A percentile compares a stretch with the other conserved stretches of the same genome.
Evolutionary conservation across 2,329 filamentous ascomycete species (phyloP).

Genomic region (Coniella lustricola): DNA sequence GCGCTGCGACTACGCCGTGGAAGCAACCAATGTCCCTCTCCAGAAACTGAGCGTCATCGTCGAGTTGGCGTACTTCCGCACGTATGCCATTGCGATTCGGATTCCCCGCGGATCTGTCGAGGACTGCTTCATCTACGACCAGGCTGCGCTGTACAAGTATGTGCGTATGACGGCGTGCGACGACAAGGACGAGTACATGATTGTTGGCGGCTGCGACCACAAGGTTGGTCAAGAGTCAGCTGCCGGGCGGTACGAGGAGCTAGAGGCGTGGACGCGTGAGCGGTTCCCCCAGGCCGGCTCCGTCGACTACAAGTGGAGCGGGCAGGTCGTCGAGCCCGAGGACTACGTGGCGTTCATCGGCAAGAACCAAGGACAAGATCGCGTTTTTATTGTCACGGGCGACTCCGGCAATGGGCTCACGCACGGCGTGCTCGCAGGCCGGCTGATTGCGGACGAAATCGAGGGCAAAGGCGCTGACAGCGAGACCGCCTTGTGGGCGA

Average conservation of each 20-base stretch:
- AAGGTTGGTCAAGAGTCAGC: constrained; percentile 48
- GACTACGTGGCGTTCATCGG: constrained; percentile 51
- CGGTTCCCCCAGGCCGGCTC: constrained; percentile 42
- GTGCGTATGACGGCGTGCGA: constrained; percentile 46
- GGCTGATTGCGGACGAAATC: constrained; percentile 47
- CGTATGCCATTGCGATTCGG: constrained; percentile 50
- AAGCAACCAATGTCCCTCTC: constrained; percentile 48
- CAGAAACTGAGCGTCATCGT: constrained; percentile 47
- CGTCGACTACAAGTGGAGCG: constrained; percentile 50
- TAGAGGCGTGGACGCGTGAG: constrained; percentile 45
- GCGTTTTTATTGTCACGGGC: constrained; percentile 47
- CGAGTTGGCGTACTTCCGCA: constrained; percentile 46
- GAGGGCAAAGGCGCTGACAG: constrained; percentile 25
- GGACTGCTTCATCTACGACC: constrained; percentile 50
- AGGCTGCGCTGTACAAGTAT: constrained; percentile 49
- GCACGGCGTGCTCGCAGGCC: constrained; percentile 45
- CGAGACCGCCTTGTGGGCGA: constrained; percentile 39
- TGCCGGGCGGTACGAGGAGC: constrained; percentile 38
- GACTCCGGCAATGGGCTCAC: constrained; percentile 53
- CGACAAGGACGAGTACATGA: constrained; percentile 44
- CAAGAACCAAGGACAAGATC: constrained; percentile 43
- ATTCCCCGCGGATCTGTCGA: constrained; percentile 45
- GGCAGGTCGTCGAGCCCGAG: constrained; percentile 49
- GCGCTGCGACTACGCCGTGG: constrained; percentile 40
- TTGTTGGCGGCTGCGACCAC: constrained; percentile 51